Conservation (phyloP, 495 filamentous ascomycete genomes). For the Durotheca rogersii region DNA sequence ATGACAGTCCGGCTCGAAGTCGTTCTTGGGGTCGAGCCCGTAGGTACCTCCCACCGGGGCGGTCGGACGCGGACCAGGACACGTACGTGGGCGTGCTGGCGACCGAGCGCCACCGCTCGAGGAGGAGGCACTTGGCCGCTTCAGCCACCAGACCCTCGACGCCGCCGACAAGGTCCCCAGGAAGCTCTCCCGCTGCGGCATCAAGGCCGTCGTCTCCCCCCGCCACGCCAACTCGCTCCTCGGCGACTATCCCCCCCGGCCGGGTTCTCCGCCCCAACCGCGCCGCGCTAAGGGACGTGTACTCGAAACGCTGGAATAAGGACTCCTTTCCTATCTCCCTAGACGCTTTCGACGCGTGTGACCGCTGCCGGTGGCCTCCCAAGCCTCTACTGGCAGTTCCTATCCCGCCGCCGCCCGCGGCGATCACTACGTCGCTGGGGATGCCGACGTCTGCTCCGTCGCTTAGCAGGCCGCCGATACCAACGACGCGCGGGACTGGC, state of each 20-base stretch:
- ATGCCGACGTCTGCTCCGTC: no score
- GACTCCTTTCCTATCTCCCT: constrained; percentile 35
- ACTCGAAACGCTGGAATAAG: constrained; percentile 31
- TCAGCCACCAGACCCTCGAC: constrained; percentile 35
- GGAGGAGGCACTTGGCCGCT: constrained; percentile 35
- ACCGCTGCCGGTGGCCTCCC: constrained; percentile 28
- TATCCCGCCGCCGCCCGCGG: no score
- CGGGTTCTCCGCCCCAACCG: no score
- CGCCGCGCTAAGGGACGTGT: constrained; percentile 38
- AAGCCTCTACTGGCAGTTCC: constrained; percentile 32
- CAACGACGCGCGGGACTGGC: no score
- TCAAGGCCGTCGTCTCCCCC: constrained; percentile 46
- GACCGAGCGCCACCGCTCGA: constrained; percentile 28
- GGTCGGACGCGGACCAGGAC: constrained; percentile 38
- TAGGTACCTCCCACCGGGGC: constrained; percentile 41
- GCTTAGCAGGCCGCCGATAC: no score
- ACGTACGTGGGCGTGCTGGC: constrained; percentile 36
- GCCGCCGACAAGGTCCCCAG: constrained; percentile 37
- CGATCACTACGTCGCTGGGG: no score
- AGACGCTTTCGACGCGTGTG: constrained; percentile 34
- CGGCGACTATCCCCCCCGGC: no score
- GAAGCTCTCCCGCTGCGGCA: constrained; percentile 35
- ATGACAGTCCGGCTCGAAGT: constrained; percentile 8
- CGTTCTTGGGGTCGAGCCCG: constrained; percentile 32
- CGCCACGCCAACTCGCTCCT: constrained; percentile 42